Evolutionary conservation across 2,329 filamentous ascomycete genomes (phyloP), one percentile per base, ranked within the genome.

Genomic region (Hypoxylon sp.): DNA sequence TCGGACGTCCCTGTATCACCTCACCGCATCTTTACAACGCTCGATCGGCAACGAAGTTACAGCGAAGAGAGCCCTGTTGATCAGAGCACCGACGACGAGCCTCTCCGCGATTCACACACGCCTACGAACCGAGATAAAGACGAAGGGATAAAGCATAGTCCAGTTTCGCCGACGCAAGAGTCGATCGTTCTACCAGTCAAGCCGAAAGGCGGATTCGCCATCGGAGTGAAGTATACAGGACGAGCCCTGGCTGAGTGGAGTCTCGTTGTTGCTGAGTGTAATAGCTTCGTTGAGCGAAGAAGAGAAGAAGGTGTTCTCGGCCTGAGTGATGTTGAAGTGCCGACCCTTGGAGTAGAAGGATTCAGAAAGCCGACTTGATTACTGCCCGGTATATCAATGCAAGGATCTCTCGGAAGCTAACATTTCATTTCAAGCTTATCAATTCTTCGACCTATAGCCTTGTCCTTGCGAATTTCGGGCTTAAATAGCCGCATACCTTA

Each of bases 171-270:
- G 40, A 67, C 20, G 37, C 66, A 69, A 13, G 72, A 78, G 57
- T 59, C 71, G n/a, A 63, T 77, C 15, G 73, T 78, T n/a, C 72
- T 74, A 27, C 78, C 83, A 0, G 63, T 76, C 27, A 76, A 80
- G 62, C 84, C 83, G 0, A 70, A 66, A 1, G 81, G 81, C 4
- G 63, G 77, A 1, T 81, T 75, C 50, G 72, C 73, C 11, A 74
- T 75, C 41, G 80, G 79, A 21, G 77, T 81, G 7, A 83, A 84
- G 45, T 89, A 94, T 71, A 79, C 84, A 2, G 91, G 91, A 1
- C 82, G 89, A 17, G 88, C 91, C 0, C 79, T 95, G 40, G 90
- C 90, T 0, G 91, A 95, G 73, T 95, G 91, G 91, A 80, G 82
- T 17, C 77, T 90, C 15, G 83, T 94, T 17, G 85, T 92, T 13